phyloP scores from a whole-genome alignment of 306 rosid genomes.

The Cicer pinnatifidum region DNA sequence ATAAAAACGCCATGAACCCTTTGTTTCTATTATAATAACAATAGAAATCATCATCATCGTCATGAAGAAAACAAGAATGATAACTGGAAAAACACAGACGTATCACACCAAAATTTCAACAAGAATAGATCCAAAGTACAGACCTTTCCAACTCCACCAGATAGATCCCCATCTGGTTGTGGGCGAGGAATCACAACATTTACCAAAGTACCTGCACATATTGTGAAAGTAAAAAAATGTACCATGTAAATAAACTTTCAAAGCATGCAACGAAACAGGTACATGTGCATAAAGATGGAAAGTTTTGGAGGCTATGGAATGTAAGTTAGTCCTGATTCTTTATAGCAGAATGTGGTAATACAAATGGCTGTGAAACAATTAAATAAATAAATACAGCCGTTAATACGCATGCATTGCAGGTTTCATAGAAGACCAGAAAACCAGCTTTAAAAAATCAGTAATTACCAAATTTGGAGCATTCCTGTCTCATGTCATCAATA shows the following conservation, averaged over 20 bases:
- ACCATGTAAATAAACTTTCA: slow-evolving; percentile 17
- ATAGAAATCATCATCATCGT: not conserved
- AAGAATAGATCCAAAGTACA: slow-evolving; percentile 8
- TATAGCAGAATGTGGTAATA: slow-evolving; percentile 77
- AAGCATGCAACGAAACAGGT: slow-evolving; percentile 37
- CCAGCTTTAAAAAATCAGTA: not conserved
- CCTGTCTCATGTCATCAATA: slow-evolving; percentile 88
- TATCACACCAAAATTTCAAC: not conserved
- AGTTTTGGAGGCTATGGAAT: slow-evolving; percentile 76
- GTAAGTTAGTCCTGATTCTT: slow-evolving; percentile 81
- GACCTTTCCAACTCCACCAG: slow-evolving; percentile 89
- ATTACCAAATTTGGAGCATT: slow-evolving; percentile 90
- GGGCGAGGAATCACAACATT: slow-evolving; percentile 90
- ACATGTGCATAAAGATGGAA: slow-evolving; percentile 51
- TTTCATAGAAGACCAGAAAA: slow-evolving; percentile 15
- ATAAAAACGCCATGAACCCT: not conserved
- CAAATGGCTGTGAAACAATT: slow-evolving; percentile 81
- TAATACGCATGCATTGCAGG: slow-evolving; percentile 46
- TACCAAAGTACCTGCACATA: slow-evolving; percentile 79
- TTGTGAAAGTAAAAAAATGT: slow-evolving; percentile 17
- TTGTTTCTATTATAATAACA: not conserved
- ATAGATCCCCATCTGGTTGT: slow-evolving; percentile 58
- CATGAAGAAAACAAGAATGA: slow-evolving; percentile 5
- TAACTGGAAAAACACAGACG: not conserved
- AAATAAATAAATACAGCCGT: slow-evolving; percentile 52